Evolutionary conservation across 768 basidiomycete species (phyloP).

Genomic region (Harrya chromipes): DNA sequence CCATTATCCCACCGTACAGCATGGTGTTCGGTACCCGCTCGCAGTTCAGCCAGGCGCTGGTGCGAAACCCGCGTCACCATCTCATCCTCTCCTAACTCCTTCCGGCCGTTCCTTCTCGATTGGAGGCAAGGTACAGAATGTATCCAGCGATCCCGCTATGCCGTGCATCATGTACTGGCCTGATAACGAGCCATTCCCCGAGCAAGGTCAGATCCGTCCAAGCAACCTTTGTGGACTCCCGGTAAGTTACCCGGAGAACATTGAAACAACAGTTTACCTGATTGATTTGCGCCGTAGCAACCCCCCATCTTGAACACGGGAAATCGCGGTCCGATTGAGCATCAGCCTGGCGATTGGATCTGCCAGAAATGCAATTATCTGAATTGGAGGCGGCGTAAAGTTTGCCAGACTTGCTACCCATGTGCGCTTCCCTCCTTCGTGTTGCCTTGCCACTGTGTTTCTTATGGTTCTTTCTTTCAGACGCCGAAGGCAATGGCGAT

Average conservation of each 20-base stretch:
- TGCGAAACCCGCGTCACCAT: slow-evolving; percentile 38
- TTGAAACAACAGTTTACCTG: background rate
- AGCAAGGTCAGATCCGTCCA: slow-evolving; percentile 75
- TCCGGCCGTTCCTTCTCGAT: slow-evolving; percentile 74
- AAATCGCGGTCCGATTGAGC: slow-evolving; percentile 83
- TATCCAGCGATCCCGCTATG: slow-evolving; percentile 65
- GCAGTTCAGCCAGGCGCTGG: slow-evolving; percentile 19
- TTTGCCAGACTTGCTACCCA: slow-evolving; percentile 86
- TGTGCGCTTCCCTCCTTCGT: slow-evolving; percentile 47
- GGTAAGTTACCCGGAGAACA: slow-evolving; percentile 35
- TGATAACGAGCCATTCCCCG: slow-evolving; percentile 82
- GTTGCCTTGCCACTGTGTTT: slow-evolving; percentile 4
- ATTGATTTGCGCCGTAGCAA: slow-evolving; percentile 42
- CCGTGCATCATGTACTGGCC: slow-evolving; percentile 91
- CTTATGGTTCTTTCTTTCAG: slow-evolving; percentile 34
- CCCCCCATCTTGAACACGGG: slow-evolving; percentile 89
- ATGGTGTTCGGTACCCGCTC: slow-evolving; percentile 26
- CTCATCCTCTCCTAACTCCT: slow-evolving; percentile 77
- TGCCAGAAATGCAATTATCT: slow-evolving; percentile 83
- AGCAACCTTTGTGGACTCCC: slow-evolving; percentile 49
- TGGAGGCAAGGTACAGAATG: slow-evolving; percentile 77
- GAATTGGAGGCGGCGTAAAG: slow-evolving; percentile 85
- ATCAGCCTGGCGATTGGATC: slow-evolving; percentile 82
- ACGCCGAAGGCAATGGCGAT: slow-evolving; percentile 86
- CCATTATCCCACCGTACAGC: slow-evolving; percentile 25